Percentiles rank a stretch among this genome's conserved stretches.
Evolutionary conservation across 2,329 filamentous ascomycete species (phyloP).

Genomic region (Pestalotiopsis sp.): DNA sequence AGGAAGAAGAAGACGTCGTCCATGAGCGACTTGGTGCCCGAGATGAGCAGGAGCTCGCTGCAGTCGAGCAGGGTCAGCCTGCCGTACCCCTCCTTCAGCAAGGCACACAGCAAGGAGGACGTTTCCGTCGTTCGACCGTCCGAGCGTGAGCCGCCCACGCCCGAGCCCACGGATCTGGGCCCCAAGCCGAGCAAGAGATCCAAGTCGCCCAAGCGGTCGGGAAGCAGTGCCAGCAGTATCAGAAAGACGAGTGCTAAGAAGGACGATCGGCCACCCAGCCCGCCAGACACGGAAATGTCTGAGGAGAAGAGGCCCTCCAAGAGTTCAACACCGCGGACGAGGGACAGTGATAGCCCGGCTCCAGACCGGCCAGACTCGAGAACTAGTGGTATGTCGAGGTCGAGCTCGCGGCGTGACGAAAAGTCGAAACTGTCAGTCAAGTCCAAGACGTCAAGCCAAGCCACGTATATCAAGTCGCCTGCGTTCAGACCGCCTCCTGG

Average conservation of each 20-base stretch:
- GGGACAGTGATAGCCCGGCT: constrained; percentile 39
- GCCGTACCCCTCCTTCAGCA: constrained; percentile 47
- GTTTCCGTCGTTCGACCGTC: constrained; percentile 48
- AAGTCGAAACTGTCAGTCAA: constrained; percentile 55
- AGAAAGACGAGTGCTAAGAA: constrained; percentile 45
- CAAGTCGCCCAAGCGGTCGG: constrained; percentile 48
- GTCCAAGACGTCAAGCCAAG: constrained; percentile 62
- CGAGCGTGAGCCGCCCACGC: constrained; percentile 58
- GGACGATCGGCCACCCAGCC: constrained; percentile 46
- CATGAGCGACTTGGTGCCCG: constrained; percentile 35
- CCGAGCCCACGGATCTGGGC: constrained; percentile 73
- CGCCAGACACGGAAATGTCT: constrained; percentile 65
- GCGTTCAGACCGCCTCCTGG: constrained; percentile 32
- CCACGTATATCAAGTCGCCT: constrained; percentile 51
- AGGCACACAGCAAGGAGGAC: constrained; percentile 88
- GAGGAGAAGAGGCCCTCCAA: constrained; percentile 43
- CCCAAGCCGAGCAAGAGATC: constrained; percentile 50
- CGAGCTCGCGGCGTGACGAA: constrained; percentile 50
- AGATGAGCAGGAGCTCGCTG: constrained; percentile 25
- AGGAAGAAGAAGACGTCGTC: constrained; percentile 31
- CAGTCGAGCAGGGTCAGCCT: constrained; percentile 32
- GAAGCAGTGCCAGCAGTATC: constrained; percentile 31
- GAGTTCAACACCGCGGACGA: constrained; percentile 35
- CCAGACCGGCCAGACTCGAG: constrained; percentile 46
- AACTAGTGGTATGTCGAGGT: constrained; percentile 46